phyloP scores from a whole-genome alignment of 2,329 filamentous ascomycete genomes.

The Aspergillus hortae region DNA sequence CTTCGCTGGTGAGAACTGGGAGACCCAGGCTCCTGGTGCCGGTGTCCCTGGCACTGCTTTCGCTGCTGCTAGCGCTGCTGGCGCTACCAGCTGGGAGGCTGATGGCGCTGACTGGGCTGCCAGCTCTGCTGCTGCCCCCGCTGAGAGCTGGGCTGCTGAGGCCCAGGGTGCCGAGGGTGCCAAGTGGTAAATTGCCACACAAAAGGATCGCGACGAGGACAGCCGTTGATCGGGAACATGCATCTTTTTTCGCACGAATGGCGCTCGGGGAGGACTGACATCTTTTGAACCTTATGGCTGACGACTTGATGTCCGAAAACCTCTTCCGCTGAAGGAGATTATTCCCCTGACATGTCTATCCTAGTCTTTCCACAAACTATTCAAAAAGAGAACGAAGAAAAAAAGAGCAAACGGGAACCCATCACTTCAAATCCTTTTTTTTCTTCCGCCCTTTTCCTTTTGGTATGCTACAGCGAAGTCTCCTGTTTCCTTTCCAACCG shows the following conservation, averaged over 20 bases:
- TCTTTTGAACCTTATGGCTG: constrained; percentile 1
- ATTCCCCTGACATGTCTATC: constrained; percentile 38
- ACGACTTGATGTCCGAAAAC: constrained; percentile 2
- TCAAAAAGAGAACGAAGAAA: constrained; percentile 27
- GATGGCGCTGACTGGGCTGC: constrained; percentile 53
- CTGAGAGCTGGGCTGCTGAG: constrained; percentile 41
- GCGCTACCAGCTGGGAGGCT: constrained; percentile 60
- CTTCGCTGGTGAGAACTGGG: constrained; percentile 79
- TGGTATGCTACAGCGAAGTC: constrained; percentile 21
- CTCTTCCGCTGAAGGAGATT: constrained; percentile 14
- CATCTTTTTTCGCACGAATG: constrained; percentile 20
- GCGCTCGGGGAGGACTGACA: constrained; percentile 19
- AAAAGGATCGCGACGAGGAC: constrained; percentile 22
- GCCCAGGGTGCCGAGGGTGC: constrained; percentile 28
- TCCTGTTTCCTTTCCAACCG: constrained; percentile 23
- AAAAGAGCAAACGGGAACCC: constrained; percentile 31
- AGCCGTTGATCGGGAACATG: constrained; percentile 28
- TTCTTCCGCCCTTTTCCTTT: constrained; percentile 27
- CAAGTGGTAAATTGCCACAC: constrained; percentile 37
- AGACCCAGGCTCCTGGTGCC: constrained; percentile 64
- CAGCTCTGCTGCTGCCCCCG: constrained; percentile 37
- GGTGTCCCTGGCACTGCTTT: constrained; percentile 62
- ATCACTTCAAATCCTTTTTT: constrained; percentile 22
- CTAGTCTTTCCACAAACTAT: constrained; percentile 33
- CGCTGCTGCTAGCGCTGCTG: constrained; percentile 68